Evolutionary conservation across 2,329 filamentous ascomycete genomes (phyloP), one percentile per base, ranked within the genome.

Genomic region (Aspergillus carbonarius): DNA sequence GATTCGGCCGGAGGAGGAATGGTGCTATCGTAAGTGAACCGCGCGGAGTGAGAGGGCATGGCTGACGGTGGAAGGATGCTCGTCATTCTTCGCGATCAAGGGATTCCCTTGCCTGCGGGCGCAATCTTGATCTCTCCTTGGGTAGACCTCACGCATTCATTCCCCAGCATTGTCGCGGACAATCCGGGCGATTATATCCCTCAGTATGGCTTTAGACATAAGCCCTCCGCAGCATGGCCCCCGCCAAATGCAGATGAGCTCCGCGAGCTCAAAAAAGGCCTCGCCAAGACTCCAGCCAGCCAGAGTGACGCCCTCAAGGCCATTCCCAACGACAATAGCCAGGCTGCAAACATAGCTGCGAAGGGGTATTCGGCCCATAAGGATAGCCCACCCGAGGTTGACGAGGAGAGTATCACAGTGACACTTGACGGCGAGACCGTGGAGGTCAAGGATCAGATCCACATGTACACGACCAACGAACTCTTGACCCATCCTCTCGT

Each of bases 1-100:
- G 95, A 99, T 71, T 97, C 93, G 9, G 95, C 95, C 0, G 95
- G 95, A 23, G 95, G 88, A 35, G 95, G 93, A 9, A 95, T 98
- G 91, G 85, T 93, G 0, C 66, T 97, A 64, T 89, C 80, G 70
- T 79, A 64, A 63, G 72, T 72, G 25, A 17, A 13, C 13, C 9
- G 20, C 12, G 13, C 30, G n/a, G 18, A 7, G 20, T 8, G n/a
- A 39, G 5, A 20, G 27, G 13, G 2, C 32, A 52, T 7, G 39
- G 27, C 66, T 74, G 66, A 76, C 18, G 1, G 35, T 18, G 15
- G 63, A 84, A 74, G 79, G 20, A 81, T 97, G 76, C 76, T 99
- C 55, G 89, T 96, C 30, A 85, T 87, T 2, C 75, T 98, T 61
- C 87, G 95, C 62, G 93, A 98, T 70, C 89, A 90, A 71, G 89